Evolutionary conservation across 192 early-diverging fungal species (phyloP).

Genomic region (Oehlia diaphana): DNA sequence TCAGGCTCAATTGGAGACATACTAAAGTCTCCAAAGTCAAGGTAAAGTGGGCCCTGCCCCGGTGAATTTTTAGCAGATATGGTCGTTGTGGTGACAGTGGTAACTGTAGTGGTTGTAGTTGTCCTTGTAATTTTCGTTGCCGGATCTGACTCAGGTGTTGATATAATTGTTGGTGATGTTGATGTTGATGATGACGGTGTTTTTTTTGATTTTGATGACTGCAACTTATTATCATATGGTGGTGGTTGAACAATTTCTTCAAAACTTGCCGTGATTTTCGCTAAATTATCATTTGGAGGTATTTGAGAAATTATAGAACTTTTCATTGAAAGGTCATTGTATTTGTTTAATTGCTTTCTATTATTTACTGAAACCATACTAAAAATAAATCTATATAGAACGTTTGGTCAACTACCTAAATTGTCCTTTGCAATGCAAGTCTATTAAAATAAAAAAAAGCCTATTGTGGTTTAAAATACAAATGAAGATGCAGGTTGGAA

Average conservation of each 20-base stretch:
- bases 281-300: neutral
- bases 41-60: slow-evolving; percentile 10
- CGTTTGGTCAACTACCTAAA: neutral
- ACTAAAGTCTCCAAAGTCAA: slow-evolving; percentile 18
- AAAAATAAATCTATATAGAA: neutral
- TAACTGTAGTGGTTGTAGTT: slow-evolving; percentile 22
- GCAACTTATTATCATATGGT: neutral
- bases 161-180: neutral
- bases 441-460: neutral
- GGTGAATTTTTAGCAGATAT: slow-evolving; percentile 16
- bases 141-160: neutral
- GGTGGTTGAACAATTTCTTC: neutral
- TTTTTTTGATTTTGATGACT: neutral
- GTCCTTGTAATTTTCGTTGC: slow-evolving; percentile 21
- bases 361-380: neutral
- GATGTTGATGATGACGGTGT: neutral
- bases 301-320: neutral
- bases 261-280: neutral
- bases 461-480: neutral
- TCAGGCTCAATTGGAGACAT: slow-evolving; percentile 1
- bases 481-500: neutral
- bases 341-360: neutral
- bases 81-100: slow-evolving; percentile 25
- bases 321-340: neutral
- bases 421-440: neutral